Base-by-base conservation (phyloP, 1,284 basidiomycete species). In the Naganishia liquefaciens region DNA sequence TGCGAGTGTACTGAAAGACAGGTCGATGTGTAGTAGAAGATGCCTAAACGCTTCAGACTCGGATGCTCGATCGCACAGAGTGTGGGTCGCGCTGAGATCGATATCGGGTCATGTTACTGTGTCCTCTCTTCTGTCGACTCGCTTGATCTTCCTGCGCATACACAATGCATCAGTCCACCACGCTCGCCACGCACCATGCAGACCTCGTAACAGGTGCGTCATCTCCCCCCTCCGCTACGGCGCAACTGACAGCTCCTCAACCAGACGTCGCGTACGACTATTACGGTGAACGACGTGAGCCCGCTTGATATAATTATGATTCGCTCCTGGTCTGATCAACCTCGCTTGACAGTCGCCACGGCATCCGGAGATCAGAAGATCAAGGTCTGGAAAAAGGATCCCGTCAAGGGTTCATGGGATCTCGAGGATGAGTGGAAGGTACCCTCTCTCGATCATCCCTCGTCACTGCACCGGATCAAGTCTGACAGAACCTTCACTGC, bases 401-500 rank as follows among this genome's bases (percentile, higher is more conserved):
- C 89, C 70, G 78, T 73, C 4, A 86, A 84, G 39, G 88, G 88
- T 0, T 82, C 80, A 6, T 93, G 91, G 90, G 83, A 78, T 37
- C 82, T 85, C 1, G 87, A 90, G 72, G 87, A 90, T 63, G 90
- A 92, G 72, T 94, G 92, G 91, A 93, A 92, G 83, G 90, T 89
- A 65, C 40, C 82, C 72, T 37, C 72, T 37, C 17, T 54, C 42
- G n/a, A 37, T 28, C 27, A 21, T 44, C 2, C 13, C 9, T 39
- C 23, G 2, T 11, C 39, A 23, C 60, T 7, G 7, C 30, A 37
- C 28, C 1, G 3, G 37, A n/a, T 33, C 2, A 5, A 19, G 21
- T 37, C n/a, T 54, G 13, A n/a, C 50, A 21, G 13, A 2, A 6
- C 30, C 7, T 13, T 46, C 17, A n/a, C 33, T 53, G 13, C 73